These are phyloP conservation scores for Suillus spraguei DNA, from an alignment of 768 basidiomycete species.

Conservation along the genomic window DNA sequence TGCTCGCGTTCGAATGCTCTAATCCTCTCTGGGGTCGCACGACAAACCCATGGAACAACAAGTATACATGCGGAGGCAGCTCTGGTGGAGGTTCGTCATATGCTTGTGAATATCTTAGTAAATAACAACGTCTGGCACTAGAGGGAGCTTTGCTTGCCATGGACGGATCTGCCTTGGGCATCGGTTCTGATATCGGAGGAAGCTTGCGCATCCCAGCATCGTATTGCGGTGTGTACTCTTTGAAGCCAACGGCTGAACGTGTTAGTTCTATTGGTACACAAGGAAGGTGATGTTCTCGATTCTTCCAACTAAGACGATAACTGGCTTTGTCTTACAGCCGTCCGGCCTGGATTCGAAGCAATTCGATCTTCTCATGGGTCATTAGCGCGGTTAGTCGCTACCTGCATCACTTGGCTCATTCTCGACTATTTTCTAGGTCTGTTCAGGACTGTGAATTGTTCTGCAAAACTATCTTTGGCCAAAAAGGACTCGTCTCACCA, in stretches of 20 bases:
- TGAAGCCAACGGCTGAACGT: conserved; percentile 71
- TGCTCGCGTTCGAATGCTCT: conserved; percentile 80
- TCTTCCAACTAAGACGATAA: conserved; percentile 6
- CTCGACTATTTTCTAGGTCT: conserved; percentile 42
- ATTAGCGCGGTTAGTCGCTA: conserved; percentile 55
- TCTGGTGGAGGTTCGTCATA: conserved; percentile 61
- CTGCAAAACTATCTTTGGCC: conserved; percentile 49
- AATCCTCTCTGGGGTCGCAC: conserved; percentile 66
- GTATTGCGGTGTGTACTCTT: conserved; percentile 76
- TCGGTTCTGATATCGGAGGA: conserved; percentile 85
- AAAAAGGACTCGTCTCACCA: conserved; percentile 41
- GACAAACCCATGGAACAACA: conserved; percentile 55
- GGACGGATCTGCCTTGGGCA: conserved; percentile 77
- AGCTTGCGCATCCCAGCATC: conserved; percentile 81
- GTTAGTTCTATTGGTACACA: conserved; percentile 51
- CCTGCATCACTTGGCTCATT: conserved; percentile 2
- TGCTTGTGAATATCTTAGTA: background rate
- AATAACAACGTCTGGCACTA: conserved; percentile 15
- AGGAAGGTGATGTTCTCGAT: conserved; percentile 32
- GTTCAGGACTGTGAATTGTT: conserved; percentile 71
- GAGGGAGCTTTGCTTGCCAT: conserved; percentile 79
- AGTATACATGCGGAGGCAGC: conserved; percentile 73
- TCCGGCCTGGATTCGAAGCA: conserved; percentile 71
- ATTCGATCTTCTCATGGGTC: conserved; percentile 60
- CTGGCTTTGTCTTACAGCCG: conserved; percentile 36